Evolutionary conservation across 208 protist species (phyloP), one percentile per base, ranked within the genome.

Genomic region (Herpetomonas samuelpessoai): DNA sequence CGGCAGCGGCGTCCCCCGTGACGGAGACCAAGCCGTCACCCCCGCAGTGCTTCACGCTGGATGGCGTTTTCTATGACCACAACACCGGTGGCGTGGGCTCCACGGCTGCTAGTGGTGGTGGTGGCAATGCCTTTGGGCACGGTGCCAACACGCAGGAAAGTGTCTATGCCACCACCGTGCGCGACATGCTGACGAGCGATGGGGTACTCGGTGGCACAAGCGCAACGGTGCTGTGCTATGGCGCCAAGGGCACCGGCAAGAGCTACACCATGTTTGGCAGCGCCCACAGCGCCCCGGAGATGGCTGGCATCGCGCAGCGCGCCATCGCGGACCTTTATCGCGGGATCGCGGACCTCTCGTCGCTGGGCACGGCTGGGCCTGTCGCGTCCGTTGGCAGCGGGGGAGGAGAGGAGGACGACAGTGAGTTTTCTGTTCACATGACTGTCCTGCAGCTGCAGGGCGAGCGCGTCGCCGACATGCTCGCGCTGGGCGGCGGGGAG

Each of bases 141-240:
- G 35, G 35, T 22, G 77, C 77, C 41, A 58, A 51, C 1, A 66
- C 63, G 3, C 84, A 92, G 60, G 85, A 89, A 41, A 28, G 58
- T 2, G 75, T 88, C 12, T 92, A 79, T 59, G 48, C 83, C 2
- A 44, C 59, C 12, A 47, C 56, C 21, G 65, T 57, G 1, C 52
- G 69, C 1, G 66, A 62, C 2, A 19, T 78, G 14, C 65, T 82
- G 53, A 67, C 75, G 41, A 56, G 49, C 2, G 74, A 59, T 16
- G 60, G 52, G 1, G 28, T 76, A 53, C 31, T 81, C 24, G 48
- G 56, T 12, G 79, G 61, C 55, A 70, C 67, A 14, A 88, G 74
- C 29, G 86, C 76, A 22, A 95, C 88, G 22, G 38, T 95, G 18
- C 29, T 96, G 30, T 89, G 79, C 57, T 91, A 79, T 51, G 91